Base-by-base conservation (phyloP, 345 rosid genomes). In the Brassica carinata region DNA sequence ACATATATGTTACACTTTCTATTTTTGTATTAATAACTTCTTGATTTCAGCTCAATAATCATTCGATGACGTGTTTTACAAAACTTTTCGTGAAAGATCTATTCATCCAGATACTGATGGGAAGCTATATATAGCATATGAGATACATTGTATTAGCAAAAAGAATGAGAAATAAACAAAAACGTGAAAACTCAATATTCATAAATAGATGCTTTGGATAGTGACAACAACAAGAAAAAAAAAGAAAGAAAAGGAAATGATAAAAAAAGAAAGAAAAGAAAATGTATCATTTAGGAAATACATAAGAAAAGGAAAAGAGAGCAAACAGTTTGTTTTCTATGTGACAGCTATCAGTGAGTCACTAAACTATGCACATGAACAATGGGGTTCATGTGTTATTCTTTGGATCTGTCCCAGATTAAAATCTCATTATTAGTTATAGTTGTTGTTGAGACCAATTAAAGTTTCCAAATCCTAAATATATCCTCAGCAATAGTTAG, bases 301-400 rank as follows among this genome's bases (percentile, higher is more conserved):
- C 31, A 74, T 4, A 51, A 53, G 67, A 73, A 64, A 75, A 74
- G 23, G 38, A 80, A 79, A 69, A 33, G 63, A 62, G 69, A 74
- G 58, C 58, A 33, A 80, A 63, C 59, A 68, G 67, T 69, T 8
- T 75, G 48, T 74, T 80, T 55, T 80, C 51, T 51, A 31, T 59
- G 45, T 64, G 84, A 81, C 84, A 81, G 81, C 83, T 80, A 69
- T 80, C 72, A 80, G 4, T 75, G 79, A 70, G 67, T 69, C 83
- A 80, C 79, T 64, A 69, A 69, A 69, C 79, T 23, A 75, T 80
- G 72, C 83, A 75, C 72, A 69, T 80, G 83, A 74, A 80, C 72
- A 80, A 74, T 80, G 74, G 79, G 55, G 74, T 79, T 79, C 83
- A 79, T 79, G 83, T 74, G 83, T 80, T 80, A 27, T 17, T 75